Conservation (phyloP, 257 asterid species). For the Solanum clarkiae region DNA sequence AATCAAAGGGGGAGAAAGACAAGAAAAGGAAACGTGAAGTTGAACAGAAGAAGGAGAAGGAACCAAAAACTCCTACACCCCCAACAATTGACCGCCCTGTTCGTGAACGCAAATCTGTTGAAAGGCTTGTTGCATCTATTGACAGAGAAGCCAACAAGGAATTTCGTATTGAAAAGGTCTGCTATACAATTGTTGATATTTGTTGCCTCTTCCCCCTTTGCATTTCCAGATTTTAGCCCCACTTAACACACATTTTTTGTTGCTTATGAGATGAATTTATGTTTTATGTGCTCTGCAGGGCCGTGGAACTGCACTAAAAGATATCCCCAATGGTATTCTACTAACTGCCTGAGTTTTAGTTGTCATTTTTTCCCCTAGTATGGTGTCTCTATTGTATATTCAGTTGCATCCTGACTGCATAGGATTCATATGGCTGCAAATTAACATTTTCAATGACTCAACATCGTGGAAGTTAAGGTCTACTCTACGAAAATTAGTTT, state of each 20-base stretch:
- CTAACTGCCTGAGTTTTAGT: not conserved
- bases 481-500: not conserved
- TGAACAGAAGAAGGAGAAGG: constrained; percentile 25
- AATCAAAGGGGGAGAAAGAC: constrained; percentile 29
- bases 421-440: not conserved
- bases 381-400: not conserved
- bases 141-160: constrained; percentile 62
- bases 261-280: not conserved
- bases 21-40: constrained; percentile 26
- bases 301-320: constrained; percentile 88
- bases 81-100: constrained; percentile 72
- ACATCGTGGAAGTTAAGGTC: not conserved
- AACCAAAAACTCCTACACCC: constrained; percentile 48
- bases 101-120: constrained; percentile 89
- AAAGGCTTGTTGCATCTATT: constrained; percentile 71
- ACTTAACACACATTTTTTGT: not conserved
- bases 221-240: not conserved
- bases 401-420: not conserved
- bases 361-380: not conserved
- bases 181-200: not conserved
- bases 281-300: constrained; percentile 44
- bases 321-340: constrained; percentile 79
- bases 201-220: not conserved
- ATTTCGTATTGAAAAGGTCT: constrained; percentile 68
- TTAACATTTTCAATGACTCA: not conserved